Evolutionary conservation across 2,329 filamentous ascomycete genomes (phyloP).

Genomic region (Cercospora berteroae): DNA sequence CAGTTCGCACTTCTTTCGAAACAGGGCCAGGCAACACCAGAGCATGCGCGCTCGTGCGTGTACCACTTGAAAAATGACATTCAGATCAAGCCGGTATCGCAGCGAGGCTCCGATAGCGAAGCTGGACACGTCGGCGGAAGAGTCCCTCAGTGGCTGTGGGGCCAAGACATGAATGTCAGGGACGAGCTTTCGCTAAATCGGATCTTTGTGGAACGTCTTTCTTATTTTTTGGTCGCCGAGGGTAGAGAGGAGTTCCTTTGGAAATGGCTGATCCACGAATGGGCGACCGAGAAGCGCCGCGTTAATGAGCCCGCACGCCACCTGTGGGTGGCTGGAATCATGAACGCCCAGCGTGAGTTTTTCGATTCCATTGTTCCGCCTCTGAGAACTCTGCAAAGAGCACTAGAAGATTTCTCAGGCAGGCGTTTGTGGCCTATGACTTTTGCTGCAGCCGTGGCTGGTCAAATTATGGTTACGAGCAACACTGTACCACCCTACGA

Average conservation of each 20-base stretch:
- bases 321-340: not conserved
- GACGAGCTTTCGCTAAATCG: not conserved
- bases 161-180: not conserved
- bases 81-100: not conserved
- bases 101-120: not conserved
- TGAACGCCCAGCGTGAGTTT: not conserved
- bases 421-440: not conserved
- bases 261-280: not conserved
- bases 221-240: not conserved
- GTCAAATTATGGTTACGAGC: not conserved
- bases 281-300: not conserved
- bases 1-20: not conserved
- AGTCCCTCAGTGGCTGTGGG: not conserved
- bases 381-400: not conserved
- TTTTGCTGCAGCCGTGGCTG: not conserved
- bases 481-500: not conserved
- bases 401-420: not conserved
- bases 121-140: not conserved
- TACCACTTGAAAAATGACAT: not conserved
- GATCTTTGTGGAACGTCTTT: not conserved
- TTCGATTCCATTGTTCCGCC: not conserved
- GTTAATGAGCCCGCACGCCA: not conserved
- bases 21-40: not conserved
- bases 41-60: not conserved
- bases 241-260: not conserved